Evolutionary conservation across 2,329 filamentous ascomycete species (phyloP).

Genomic region (Pseudonectria foliicola): DNA sequence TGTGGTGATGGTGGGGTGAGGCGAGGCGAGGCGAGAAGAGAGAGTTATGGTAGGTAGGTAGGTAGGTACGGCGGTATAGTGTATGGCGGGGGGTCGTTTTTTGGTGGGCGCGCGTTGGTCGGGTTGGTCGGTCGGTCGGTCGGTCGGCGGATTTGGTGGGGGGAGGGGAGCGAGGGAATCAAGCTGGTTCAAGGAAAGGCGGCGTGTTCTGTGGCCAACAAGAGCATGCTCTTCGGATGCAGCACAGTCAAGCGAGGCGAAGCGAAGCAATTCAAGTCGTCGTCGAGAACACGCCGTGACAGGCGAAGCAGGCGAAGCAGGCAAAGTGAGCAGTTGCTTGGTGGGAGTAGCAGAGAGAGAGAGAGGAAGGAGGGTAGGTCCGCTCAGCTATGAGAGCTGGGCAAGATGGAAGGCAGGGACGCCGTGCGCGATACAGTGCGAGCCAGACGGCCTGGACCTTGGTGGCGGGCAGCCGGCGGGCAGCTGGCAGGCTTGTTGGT

Average conservation of each 20-base stretch:
- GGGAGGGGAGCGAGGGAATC: constrained; percentile 10
- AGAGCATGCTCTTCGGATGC: constrained; percentile 22
- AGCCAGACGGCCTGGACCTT: constrained; percentile 1
- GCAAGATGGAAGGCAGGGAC: constrained; percentile 11
- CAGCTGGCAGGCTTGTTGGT: too few relatives aligned
- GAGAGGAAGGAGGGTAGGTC: constrained; percentile 18
- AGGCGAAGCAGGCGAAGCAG: constrained; percentile 18
- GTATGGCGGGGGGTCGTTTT: neutral
- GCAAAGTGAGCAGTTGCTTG: constrained; percentile 18
- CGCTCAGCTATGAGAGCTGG: constrained; percentile 6
- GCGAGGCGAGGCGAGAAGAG: too few relatives aligned
- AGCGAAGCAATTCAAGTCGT: constrained; percentile 24
- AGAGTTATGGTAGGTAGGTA: too few relatives aligned
- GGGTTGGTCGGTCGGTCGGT: neutral
- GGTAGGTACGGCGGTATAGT: neutral
- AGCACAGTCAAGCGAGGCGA: constrained; percentile 10
- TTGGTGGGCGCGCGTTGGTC: neutral
- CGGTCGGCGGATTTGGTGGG: constrained; percentile 14
- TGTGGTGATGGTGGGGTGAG: neutral
- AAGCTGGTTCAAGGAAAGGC: constrained; percentile 12
- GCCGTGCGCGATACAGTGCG: constrained; percentile 10
- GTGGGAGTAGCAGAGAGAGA: constrained; percentile 9
- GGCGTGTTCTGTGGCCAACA: constrained; percentile 21
- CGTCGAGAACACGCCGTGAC: constrained; percentile 18
- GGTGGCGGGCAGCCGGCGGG: too few relatives aligned